phyloP scores from a whole-genome alignment of 2,329 filamentous ascomycete species.

The Clathrospora elynae region DNA sequence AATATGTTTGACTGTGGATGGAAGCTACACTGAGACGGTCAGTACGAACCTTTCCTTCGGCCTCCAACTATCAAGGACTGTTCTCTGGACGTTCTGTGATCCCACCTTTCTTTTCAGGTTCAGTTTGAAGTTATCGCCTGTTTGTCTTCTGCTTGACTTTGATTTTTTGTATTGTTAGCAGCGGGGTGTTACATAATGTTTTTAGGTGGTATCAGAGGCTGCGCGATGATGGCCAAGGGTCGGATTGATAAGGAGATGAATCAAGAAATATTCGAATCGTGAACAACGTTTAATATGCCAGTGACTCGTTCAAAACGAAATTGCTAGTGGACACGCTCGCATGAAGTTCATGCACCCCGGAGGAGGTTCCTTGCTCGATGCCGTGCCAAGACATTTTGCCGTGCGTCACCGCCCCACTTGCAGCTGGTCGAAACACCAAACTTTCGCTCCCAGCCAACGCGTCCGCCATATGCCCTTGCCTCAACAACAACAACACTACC shows the following conservation, averaged over 20 bases:
- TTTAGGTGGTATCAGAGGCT: conserved; percentile 13
- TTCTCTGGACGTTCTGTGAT: conserved; percentile 17
- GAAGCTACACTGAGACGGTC: conserved; percentile 34
- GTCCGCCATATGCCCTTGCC: conserved; percentile 17
- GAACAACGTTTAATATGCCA: conserved; percentile 6
- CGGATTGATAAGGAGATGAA: conserved; percentile 31
- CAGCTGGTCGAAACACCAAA: conserved; percentile 35
- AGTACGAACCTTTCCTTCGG: conserved; percentile 22
- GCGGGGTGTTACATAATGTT: conserved; percentile 21
- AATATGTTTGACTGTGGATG: conserved; percentile 36
- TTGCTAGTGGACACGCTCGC: conserved; percentile 9
- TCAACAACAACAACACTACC: conserved; percentile 20
- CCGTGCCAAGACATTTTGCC: conserved; percentile 36
- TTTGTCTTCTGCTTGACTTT: conserved; percentile 6
- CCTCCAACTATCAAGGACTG: conserved; percentile 7
- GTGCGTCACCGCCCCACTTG: conserved; percentile 27
- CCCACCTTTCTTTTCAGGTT: conserved; percentile 6
- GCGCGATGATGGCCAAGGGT: conserved; percentile 18
- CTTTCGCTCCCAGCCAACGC: conserved; percentile 40
- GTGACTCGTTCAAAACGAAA: conserved; percentile 1
- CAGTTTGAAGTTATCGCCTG: conserved; percentile 9
- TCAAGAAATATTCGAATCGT: conserved; percentile 33
- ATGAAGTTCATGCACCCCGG: conserved; percentile 13
- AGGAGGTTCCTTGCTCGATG: conserved; percentile 4
- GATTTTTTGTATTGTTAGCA: conserved; percentile 13